phyloP scores from a whole-genome alignment of 331 rosid genomes.

The Pyracantha coccinea region DNA sequence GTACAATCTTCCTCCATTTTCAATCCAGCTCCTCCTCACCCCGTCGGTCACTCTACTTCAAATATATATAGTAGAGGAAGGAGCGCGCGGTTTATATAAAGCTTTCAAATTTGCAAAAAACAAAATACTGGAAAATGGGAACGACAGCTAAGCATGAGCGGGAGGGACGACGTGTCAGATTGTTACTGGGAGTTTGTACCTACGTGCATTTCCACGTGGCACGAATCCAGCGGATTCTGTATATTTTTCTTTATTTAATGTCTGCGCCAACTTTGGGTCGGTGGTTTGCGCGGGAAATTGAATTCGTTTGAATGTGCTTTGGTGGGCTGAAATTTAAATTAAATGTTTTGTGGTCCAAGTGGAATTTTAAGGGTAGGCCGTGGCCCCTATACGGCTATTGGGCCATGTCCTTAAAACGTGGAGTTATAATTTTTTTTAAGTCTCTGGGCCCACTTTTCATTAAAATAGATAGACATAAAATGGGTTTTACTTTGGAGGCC shows the following conservation, averaged over 20 bases:
- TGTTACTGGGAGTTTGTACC: not conserved
- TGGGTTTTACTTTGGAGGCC: too few relatives aligned
- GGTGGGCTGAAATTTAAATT: too few relatives aligned
- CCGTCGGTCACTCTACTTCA: not conserved
- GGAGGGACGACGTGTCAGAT: not conserved
- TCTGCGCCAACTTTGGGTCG: constrained; percentile 29
- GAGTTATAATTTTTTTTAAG: not conserved
- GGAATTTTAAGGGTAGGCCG: not conserved
- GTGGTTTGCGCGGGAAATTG: constrained; percentile 55
- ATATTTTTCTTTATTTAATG: constrained; percentile 15
- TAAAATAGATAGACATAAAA: not conserved
- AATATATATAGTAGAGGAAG: not conserved
- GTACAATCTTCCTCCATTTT: constrained; percentile 33
- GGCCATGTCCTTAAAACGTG: not conserved
- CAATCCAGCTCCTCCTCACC: not conserved
- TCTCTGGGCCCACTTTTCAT: not conserved
- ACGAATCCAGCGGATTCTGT: constrained; percentile 1
- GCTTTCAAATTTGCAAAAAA: not conserved
- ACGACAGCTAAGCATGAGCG: constrained; percentile 25
- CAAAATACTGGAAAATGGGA: constrained; percentile 1
- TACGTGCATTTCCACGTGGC: not conserved
- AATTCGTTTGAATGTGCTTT: not conserved
- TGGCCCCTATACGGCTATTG: not conserved
- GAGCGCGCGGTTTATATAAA: not conserved
- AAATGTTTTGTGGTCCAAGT: not conserved